phyloP scores from a whole-genome alignment of 2,329 filamentous ascomycete genomes.

The Aspergillus jensenii region DNA sequence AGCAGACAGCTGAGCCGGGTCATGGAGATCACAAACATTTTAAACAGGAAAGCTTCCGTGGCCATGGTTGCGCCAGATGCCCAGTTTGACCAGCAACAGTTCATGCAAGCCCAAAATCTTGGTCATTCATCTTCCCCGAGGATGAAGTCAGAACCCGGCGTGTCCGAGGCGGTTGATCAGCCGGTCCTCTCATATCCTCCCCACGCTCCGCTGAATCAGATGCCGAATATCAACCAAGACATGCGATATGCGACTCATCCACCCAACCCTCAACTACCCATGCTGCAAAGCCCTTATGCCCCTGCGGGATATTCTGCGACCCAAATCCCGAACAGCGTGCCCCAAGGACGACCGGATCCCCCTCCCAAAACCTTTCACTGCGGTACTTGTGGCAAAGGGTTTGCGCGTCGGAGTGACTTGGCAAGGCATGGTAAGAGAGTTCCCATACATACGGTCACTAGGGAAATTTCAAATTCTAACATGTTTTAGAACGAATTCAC shows the following conservation, averaged over 20 bases:
- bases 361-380: slow-evolving; percentile 81
- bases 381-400: slow-evolving; percentile 84
- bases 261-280: slow-evolving; percentile 51
- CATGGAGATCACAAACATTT: slow-evolving; percentile 55
- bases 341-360: slow-evolving; percentile 47
- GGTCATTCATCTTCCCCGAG: slow-evolving; percentile 49
- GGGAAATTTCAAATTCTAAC: neutral
- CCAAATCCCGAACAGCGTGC: slow-evolving; percentile 47
- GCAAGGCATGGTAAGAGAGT: slow-evolving; percentile 81
- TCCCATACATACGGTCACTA: neutral
- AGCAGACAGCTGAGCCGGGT: slow-evolving; percentile 36
- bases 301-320: slow-evolving; percentile 47
- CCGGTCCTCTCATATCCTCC: slow-evolving; percentile 59
- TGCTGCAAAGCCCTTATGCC: slow-evolving; percentile 58
- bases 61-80: slow-evolving; percentile 44
- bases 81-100: slow-evolving; percentile 47
- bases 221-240: slow-evolving; percentile 52
- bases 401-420: slow-evolving; percentile 89
- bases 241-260: slow-evolving; percentile 56
- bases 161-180: slow-evolving; percentile 56
- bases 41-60: slow-evolving; percentile 51
- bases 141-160: slow-evolving; percentile 59
- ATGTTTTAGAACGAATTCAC: slow-evolving; percentile 80
- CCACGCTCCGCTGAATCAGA: slow-evolving; percentile 53
- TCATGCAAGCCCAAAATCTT: slow-evolving; percentile 40